Evolutionary conservation across 176 grass and related monocot genomes (phyloP), one percentile per base, ranked within the genome.

Genomic region (Carex littledalei): DNA sequence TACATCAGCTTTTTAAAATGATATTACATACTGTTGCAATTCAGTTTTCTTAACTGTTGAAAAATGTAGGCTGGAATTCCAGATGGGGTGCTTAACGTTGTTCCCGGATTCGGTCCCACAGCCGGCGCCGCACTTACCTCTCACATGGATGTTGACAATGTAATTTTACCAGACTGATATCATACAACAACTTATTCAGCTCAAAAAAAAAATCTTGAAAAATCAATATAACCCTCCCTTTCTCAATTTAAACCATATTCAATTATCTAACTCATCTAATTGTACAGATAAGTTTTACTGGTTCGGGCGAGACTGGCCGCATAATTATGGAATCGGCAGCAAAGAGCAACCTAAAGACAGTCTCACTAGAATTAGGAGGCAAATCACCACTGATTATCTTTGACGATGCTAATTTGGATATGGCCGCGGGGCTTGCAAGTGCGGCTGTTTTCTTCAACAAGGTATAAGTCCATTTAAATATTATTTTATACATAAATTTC

Each of bases 111-210:
- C 47, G 95, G 95, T 0, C 52, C 50, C 0, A 94, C 89, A 2
- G 95, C 95, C 0, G 95, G 95, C 0, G 84, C 95, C 1, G 95
- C 92, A 21, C 20, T 98, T 20, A 37, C 86, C 0, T 86, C 93
- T 53, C 95, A 98, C 80, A 94, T 94, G 95, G 95, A 94, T 66
- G 54, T 98, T 3, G 91, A 98, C 63, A 94, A 98, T 24, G 87
- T 86, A 68, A 85, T 17, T 9, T 9, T 75, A 47, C 50, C 74
- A 34, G 49, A 34, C 13, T 56, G 55, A 55, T 32, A 45, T 18
- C 35, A 78, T 77, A 71, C 35, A 41, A n/a, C 3, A 32, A 34
- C 29, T 34, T 3, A 34, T 16, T 67, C 64, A 2, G 29, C 64
- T 35, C 1, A 14, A 1, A 32, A 29, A 0, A 34, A 2, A 47